phyloP scores from a whole-genome alignment of 2,329 filamentous ascomycete genomes.

The Phyllosticta citribraziliensis region DNA sequence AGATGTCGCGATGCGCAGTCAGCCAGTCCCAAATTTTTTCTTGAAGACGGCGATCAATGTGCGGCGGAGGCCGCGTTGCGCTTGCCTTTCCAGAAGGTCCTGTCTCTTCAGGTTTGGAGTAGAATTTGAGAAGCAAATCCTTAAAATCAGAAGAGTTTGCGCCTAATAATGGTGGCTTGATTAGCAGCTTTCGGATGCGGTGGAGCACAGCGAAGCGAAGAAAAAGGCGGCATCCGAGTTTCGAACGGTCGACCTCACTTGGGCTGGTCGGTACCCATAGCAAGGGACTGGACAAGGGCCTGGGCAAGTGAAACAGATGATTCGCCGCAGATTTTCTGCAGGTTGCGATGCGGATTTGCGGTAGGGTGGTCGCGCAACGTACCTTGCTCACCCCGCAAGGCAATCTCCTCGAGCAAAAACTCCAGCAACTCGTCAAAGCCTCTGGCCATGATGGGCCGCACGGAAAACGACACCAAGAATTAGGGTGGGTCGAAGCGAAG shows the following conservation, averaged over 20 bases:
- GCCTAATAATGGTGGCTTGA: slow-evolving; percentile 19
- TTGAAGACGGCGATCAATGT: slow-evolving; percentile 42
- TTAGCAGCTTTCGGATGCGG: slow-evolving; percentile 2
- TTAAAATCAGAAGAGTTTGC: slow-evolving; percentile 32
- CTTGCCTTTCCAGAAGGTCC: not conserved
- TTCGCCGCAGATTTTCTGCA: slow-evolving; percentile 7
- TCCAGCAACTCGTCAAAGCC: slow-evolving; percentile 49
- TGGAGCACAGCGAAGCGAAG: slow-evolving; percentile 6
- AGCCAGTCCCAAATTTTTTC: slow-evolving; percentile 50
- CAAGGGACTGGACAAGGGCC: not conserved
- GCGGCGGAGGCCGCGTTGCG: slow-evolving; percentile 7
- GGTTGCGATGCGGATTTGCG: not conserved
- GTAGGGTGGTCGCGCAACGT: slow-evolving; percentile 20
- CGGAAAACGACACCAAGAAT: not conserved
- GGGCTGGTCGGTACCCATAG: not conserved
- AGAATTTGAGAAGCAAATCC: slow-evolving; percentile 28
- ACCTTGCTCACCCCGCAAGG: slow-evolving; percentile 50
- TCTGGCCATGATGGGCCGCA: slow-evolving; percentile 12
- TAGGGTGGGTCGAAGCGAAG: not conserved
- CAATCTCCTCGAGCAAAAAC: slow-evolving; percentile 49
- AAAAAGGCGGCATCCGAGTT: slow-evolving; percentile 5
- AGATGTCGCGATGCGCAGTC: slow-evolving; percentile 45
- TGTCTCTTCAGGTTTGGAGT: slow-evolving; percentile 15
- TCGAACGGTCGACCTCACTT: slow-evolving; percentile 9
- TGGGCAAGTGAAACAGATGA: slow-evolving; percentile 7